Conservation (phyloP, 169 alveolate genomes). For the Babesia caballi region DNA sequence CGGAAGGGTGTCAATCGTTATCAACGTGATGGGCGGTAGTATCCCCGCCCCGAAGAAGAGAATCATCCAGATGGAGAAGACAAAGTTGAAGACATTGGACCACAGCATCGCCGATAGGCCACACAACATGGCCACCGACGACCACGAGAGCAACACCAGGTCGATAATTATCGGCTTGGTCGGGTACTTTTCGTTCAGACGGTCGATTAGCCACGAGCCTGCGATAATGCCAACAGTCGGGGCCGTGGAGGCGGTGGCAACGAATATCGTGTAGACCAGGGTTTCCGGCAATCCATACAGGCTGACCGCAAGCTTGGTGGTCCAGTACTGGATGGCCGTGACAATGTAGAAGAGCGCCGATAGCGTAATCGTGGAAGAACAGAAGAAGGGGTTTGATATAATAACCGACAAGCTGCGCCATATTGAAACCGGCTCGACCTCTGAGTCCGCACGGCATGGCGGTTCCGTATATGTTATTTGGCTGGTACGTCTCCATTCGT, state of each 20-base stretch:
- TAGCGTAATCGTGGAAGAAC: constrained; percentile 68
- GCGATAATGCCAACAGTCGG: constrained; percentile 83
- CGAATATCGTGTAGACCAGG: constrained; percentile 69
- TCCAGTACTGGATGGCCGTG: constrained; percentile 88
- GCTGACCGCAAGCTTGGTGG: constrained; percentile 76
- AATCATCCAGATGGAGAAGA: constrained; percentile 24
- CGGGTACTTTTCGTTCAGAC: constrained; percentile 76
- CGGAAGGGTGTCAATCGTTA: constrained; percentile 25
- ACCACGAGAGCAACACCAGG: constrained; percentile 23
- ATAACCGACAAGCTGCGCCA: constrained; percentile 64
- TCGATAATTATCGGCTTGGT: constrained; percentile 21
- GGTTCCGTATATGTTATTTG: neutral
- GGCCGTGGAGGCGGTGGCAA: constrained; percentile 80
- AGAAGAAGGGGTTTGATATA: constrained; percentile 70
- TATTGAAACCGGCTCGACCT: constrained; percentile 26
- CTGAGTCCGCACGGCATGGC: neutral
- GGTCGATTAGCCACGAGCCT: constrained; percentile 83
- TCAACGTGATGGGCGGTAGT: constrained; percentile 48
- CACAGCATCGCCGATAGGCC: constrained; percentile 14
- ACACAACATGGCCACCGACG: constrained; percentile 1
- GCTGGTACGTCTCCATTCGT: constrained; percentile 17
- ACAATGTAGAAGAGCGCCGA: constrained; percentile 79
- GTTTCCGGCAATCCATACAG: constrained; percentile 56
- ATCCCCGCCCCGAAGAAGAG: constrained; percentile 56
- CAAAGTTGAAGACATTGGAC: constrained; percentile 7